These are phyloP conservation scores for Botrytis elliptica DNA, from an alignment of 2,329 filamentous ascomycete genomes.

Conservation along the genomic window DNA sequence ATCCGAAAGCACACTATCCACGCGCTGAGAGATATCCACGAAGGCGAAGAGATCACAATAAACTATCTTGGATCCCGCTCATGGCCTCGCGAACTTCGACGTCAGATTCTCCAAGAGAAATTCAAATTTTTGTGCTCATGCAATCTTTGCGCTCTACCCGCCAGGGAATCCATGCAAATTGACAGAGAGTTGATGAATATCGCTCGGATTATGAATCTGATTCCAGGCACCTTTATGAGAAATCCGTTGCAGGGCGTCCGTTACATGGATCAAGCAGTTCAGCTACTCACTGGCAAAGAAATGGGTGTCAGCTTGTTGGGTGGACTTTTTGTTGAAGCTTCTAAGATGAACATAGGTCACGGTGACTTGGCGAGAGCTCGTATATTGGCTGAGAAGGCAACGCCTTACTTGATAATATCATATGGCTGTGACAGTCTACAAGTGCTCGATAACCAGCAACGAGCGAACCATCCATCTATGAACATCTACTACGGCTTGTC, in stretches of 20 bases:
- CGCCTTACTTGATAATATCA: background rate
- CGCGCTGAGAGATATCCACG: background rate
- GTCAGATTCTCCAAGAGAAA: background rate
- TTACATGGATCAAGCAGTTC: background rate
- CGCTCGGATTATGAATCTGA: background rate
- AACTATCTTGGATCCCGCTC: background rate
- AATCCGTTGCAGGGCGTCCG: background rate
- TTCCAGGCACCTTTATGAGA: background rate
- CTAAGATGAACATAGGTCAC: background rate
- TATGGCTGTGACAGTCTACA: background rate
- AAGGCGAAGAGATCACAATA: background rate
- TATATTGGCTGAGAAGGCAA: background rate
- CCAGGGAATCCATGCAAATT: background rate
- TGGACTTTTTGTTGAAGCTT: background rate
- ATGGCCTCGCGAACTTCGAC: background rate
- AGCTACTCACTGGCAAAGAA: background rate
- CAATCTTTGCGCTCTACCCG: background rate
- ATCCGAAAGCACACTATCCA: background rate
- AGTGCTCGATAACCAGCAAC: background rate
- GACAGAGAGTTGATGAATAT: background rate
- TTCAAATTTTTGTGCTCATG: background rate
- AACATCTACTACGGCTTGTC: background rate
- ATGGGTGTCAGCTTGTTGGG: background rate
- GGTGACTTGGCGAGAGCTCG: background rate
- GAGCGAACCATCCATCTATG: background rate